These are phyloP conservation scores for Lipomyces yamadae DNA, from an alignment of 805 yeast species.

Conservation along the genomic window DNA sequence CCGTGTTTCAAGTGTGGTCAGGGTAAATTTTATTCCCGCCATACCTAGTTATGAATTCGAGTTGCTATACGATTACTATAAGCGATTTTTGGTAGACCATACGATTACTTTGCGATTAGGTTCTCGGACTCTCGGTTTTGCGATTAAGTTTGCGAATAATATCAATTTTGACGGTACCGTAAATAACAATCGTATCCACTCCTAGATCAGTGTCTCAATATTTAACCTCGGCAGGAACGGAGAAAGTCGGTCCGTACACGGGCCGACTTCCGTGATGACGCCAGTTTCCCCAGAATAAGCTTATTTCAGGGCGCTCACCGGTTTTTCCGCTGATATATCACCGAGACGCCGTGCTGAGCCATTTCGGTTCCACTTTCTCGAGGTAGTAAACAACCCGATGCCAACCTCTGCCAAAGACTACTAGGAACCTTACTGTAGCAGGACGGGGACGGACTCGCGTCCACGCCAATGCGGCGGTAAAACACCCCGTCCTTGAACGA, in stretches of 20 bases:
- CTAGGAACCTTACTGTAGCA: neutral
- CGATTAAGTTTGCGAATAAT: too few relatives aligned
- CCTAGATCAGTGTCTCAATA: too few relatives aligned
- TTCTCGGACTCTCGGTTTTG: too few relatives aligned
- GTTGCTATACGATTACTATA: too few relatives aligned
- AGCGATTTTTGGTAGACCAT: too few relatives aligned
- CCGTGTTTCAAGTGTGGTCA: neutral
- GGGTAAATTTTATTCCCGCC: constrained; percentile 3
- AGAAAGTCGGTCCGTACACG: neutral
- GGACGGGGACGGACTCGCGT: neutral
- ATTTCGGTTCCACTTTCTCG: too few relatives aligned
- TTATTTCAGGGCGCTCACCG: too few relatives aligned
- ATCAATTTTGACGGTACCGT: too few relatives aligned
- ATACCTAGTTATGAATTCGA: neutral
- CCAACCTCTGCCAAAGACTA: constrained; percentile 5
- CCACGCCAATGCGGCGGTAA: constrained; percentile 7
- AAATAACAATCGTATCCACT: too few relatives aligned
- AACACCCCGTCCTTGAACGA: neutral
- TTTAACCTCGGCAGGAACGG: neutral
- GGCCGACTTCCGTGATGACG: neutral
- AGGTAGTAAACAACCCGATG: constrained; percentile 11
- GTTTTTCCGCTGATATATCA: neutral
- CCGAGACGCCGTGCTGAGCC: too few relatives aligned
- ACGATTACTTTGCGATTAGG: too few relatives aligned
- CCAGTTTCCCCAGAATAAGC: too few relatives aligned